Percentiles rank a stretch among this genome's conserved stretches.
These are phyloP conservation scores for Taiwanofungus camphoratus DNA, from an alignment of 1,284 basidiomycete species.

Conservation along the genomic window DNA sequence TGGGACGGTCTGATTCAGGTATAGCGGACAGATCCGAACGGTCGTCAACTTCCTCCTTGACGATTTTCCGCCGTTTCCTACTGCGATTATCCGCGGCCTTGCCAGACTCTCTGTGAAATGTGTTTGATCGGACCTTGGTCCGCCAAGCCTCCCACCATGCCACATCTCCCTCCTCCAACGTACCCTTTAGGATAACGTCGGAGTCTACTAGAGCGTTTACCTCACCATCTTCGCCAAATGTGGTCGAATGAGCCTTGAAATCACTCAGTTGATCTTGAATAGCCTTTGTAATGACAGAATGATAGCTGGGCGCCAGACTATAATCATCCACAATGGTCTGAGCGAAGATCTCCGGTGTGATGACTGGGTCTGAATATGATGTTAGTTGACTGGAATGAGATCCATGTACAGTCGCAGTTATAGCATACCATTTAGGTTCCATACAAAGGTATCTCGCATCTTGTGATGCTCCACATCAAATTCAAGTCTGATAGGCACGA, in stretches of 20 bases:
- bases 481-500: constrained; percentile 93
- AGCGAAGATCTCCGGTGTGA: constrained; percentile 89
- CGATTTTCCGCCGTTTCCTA: constrained; percentile 32
- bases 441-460: constrained; percentile 94
- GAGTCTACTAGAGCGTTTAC: constrained; percentile 23
- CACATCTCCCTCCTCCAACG: constrained; percentile 44
- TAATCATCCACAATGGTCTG: constrained; percentile 92
- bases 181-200: constrained; percentile 36
- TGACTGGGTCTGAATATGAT: constrained; percentile 64
- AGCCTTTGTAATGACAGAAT: constrained; percentile 70
- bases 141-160: constrained; percentile 74
- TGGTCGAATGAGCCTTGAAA: constrained; percentile 60
- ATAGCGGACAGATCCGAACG: constrained; percentile 6
- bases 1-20: constrained; percentile 15
- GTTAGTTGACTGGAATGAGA: not conserved
- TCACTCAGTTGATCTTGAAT: constrained; percentile 88
- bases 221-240: constrained; percentile 30
- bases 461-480: constrained; percentile 90
- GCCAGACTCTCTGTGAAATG: constrained; percentile 10
- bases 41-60: constrained; percentile 24
- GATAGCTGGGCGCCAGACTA: constrained; percentile 66
- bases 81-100: constrained; percentile 18
- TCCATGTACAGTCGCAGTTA: not conserved
- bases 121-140: constrained; percentile 39
- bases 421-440: constrained; percentile 84